These are phyloP conservation scores for Candida koratica DNA, from an alignment of 805 yeast species.

Conservation along the genomic window DNA sequence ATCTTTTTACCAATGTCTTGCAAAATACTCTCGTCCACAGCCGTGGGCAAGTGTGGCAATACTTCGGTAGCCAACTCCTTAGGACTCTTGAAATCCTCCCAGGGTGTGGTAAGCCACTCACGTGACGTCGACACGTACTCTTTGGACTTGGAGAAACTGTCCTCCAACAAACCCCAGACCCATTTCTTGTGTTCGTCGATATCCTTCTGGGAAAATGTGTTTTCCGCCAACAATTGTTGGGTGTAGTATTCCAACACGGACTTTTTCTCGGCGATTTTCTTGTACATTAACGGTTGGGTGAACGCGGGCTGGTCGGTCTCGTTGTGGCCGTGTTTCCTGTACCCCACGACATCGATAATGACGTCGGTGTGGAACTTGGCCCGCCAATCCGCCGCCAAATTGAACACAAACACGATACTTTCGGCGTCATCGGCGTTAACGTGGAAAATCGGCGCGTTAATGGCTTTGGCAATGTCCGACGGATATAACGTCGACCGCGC, in stretches of 20 bases:
- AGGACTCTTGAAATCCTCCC: slow-evolving; percentile 99
- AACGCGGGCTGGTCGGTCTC: slow-evolving; percentile 99
- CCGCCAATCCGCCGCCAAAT: slow-evolving; percentile 98
- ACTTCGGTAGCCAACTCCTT: slow-evolving; percentile 94
- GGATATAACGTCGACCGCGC: slow-evolving; percentile 98
- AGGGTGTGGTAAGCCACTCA: slow-evolving; percentile 98
- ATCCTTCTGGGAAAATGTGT: slow-evolving; percentile 84
- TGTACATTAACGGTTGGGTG: slow-evolving; percentile 98
- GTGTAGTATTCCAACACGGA: slow-evolving; percentile 85
- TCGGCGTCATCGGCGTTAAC: slow-evolving; percentile 98
- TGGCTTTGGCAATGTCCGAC: slow-evolving; percentile 93
- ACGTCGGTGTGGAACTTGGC: slow-evolving; percentile 95
- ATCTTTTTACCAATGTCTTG: slow-evolving; percentile 74
- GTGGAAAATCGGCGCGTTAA: slow-evolving; percentile 98
- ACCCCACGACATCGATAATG: slow-evolving; percentile 94
- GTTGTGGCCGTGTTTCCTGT: slow-evolving; percentile 98
- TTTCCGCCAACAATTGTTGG: slow-evolving; percentile 75
- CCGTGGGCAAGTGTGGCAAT: slow-evolving; percentile 94
- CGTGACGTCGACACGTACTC: slow-evolving; percentile 86
- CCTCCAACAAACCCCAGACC: slow-evolving; percentile 95
- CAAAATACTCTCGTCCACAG: slow-evolving; percentile 65
- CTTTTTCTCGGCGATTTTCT: slow-evolving; percentile 82
- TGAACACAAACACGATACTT: slow-evolving; percentile 84
- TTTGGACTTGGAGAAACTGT: slow-evolving; percentile 81
- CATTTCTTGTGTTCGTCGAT: slow-evolving; percentile 94